Evolutionary conservation across 352 stramenopile genomes (phyloP).

Genomic region (Aphanomyces stellatus): DNA sequence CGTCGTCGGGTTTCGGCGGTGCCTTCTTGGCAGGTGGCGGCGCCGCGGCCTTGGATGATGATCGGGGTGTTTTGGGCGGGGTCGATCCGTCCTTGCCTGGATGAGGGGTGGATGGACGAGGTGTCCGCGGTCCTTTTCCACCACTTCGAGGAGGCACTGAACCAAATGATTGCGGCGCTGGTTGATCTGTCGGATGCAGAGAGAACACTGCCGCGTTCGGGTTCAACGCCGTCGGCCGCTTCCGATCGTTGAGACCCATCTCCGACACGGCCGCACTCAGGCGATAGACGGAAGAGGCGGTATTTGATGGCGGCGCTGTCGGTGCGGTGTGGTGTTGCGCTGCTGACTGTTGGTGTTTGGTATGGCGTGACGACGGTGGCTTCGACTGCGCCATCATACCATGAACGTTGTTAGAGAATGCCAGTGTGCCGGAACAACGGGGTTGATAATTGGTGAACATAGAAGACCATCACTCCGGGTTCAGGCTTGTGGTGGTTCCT

Average conservation of each 20-base stretch:
- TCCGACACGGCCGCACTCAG: too few species aligned
- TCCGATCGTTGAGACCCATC: not conserved
- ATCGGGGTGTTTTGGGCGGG: not conserved
- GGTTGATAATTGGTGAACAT: conserved; percentile 16
- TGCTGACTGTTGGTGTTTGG: not conserved
- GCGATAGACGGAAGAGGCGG: too few species aligned
- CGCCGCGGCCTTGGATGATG: not conserved
- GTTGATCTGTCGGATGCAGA: not conserved
- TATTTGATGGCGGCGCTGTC: too few species aligned
- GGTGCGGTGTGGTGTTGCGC: not conserved
- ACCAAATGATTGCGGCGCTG: not conserved
- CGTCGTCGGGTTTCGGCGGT: not conserved
- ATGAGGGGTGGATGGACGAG: too few species aligned
- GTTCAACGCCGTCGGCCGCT: conserved; percentile 1
- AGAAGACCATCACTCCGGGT: not conserved
- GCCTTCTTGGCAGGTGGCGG: not conserved
- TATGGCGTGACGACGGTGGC: not conserved
- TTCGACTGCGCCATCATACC: conserved; percentile 1
- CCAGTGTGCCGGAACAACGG: too few species aligned
- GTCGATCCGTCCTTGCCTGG: too few species aligned
- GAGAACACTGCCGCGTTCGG: conserved; percentile 12
- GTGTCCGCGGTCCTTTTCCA: too few species aligned
- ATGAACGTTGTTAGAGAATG: not conserved
- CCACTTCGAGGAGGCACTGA: not conserved
- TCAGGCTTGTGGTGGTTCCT: too few species aligned